Percentiles rank a stretch among this genome's conserved stretches.
These are phyloP conservation scores for Pelargonium fulgidum DNA, from an alignment of 441 rosid genomes.

Conservation along the genomic window DNA sequence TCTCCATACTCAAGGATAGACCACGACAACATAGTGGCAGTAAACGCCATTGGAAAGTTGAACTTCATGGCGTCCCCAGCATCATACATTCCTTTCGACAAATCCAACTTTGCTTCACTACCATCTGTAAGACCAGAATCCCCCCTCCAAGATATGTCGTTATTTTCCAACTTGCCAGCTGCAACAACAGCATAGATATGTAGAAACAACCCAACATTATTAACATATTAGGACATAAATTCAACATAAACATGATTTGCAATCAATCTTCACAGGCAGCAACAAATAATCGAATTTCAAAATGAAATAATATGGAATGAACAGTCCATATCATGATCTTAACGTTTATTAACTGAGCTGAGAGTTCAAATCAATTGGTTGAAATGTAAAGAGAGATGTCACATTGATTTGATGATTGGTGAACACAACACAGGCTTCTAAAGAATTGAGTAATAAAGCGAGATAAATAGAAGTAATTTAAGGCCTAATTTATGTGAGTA, in stretches of 20 bases:
- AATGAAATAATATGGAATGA: background rate
- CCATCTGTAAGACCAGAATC: slow-evolving; percentile 65
- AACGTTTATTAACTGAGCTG: background rate
- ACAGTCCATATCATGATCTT: background rate
- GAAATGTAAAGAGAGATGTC: no score
- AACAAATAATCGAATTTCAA: background rate
- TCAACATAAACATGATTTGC: background rate
- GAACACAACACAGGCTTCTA: no score
- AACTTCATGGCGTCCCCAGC: slow-evolving; percentile 76
- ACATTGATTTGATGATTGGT: no score
- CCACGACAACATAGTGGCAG: slow-evolving; percentile 63
- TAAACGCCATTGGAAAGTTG: slow-evolving; percentile 64
- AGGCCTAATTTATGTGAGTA: no score
- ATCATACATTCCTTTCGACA: slow-evolving; percentile 70
- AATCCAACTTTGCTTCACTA: slow-evolving; percentile 39
- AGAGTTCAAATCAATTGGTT: background rate
- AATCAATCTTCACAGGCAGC: background rate
- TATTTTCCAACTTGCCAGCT: slow-evolving; percentile 56
- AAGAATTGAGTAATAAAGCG: no score
- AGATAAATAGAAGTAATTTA: no score
- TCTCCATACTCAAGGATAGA: slow-evolving; percentile 58
- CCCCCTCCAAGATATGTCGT: slow-evolving; percentile 63
- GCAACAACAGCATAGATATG: slow-evolving; percentile 15
- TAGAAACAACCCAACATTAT: no score
- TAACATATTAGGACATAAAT: background rate